Evolutionary conservation across 768 basidiomycete species (phyloP).

Genomic region (Auriculariales sp.): DNA sequence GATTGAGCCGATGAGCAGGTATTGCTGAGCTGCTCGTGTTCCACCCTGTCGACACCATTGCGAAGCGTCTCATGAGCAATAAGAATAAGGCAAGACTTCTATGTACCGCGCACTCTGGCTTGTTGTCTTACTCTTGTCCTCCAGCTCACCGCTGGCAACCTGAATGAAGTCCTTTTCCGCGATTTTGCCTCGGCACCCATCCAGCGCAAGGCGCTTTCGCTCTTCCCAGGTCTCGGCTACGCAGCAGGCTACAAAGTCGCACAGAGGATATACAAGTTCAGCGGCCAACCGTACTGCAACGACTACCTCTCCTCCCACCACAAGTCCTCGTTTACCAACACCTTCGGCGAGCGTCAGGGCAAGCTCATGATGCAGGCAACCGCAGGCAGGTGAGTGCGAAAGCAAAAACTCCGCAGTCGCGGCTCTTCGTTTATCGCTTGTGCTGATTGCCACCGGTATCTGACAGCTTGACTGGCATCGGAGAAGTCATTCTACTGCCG

Average conservation of each 20-base stretch:
- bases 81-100: constrained; percentile 50
- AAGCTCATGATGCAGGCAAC: constrained; percentile 92
- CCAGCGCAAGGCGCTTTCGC: constrained; percentile 58
- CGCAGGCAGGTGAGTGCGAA: constrained; percentile 66
- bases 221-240: constrained; percentile 98
- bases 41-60: constrained; percentile 93
- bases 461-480: constrained; percentile 55
- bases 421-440: background rate
- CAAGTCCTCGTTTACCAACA: constrained; percentile 63
- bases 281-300: constrained; percentile 95
- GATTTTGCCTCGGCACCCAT: constrained; percentile 60
- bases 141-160: background rate
- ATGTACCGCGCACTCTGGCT: background rate
- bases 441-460: constrained; percentile 1
- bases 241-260: constrained; percentile 96
- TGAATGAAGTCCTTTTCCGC: constrained; percentile 49
- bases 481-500: constrained; percentile 96
- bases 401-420: background rate
- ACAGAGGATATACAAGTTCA: constrained; percentile 94
- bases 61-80: constrained; percentile 99
- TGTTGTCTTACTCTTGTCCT: background rate
- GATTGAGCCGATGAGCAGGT: constrained; percentile 30
- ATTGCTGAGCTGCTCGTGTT: constrained; percentile 91
- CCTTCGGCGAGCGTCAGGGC: constrained; percentile 88
- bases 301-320: constrained; percentile 77